A percentile compares a stretch with the other conserved stretches of the same genome.
Evolutionary conservation across 202 grass and related monocot species (phyloP).

Genomic region (Setaria italica): DNA sequence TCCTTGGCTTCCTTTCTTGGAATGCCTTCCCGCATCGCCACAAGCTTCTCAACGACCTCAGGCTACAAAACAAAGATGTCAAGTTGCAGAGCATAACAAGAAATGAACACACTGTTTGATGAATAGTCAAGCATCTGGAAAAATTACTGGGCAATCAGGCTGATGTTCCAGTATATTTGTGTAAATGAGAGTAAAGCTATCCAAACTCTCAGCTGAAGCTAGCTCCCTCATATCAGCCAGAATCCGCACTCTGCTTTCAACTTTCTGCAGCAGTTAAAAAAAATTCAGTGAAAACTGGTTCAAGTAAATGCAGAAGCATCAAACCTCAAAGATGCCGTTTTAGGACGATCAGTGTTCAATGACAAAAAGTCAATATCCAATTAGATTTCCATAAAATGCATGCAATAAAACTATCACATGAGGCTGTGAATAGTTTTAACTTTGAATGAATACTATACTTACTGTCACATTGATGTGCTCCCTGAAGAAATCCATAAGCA

Average conservation of each 20-base stretch:
- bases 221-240: conserved; percentile 96
- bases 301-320: conserved; percentile 27
- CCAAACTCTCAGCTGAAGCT: conserved; percentile 97
- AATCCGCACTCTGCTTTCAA: conserved; percentile 95
- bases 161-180: conserved; percentile 99
- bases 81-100: conserved; percentile 37
- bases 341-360: conserved; percentile 10
- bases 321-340: background rate
- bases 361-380: conserved; percentile 15
- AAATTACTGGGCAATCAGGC: conserved; percentile 93
- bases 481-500: conserved; percentile 98
- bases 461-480: conserved; percentile 91
- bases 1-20: conserved; percentile 98
- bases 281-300: conserved; percentile 36
- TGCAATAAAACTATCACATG: conserved; percentile 18
- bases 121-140: no score
- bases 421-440: background rate
- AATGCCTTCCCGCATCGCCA: conserved; percentile 91
- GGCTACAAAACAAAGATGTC: conserved; percentile 56
- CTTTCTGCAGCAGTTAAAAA: conserved; percentile 76
- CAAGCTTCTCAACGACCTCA: conserved; percentile 98
- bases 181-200: conserved; percentile 97
- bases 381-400: conserved; percentile 32
- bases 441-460: conserved; percentile 51
- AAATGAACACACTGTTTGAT: background rate